Conservation (phyloP, 345 rosid species). For the Citrus mangshanensis region DNA sequence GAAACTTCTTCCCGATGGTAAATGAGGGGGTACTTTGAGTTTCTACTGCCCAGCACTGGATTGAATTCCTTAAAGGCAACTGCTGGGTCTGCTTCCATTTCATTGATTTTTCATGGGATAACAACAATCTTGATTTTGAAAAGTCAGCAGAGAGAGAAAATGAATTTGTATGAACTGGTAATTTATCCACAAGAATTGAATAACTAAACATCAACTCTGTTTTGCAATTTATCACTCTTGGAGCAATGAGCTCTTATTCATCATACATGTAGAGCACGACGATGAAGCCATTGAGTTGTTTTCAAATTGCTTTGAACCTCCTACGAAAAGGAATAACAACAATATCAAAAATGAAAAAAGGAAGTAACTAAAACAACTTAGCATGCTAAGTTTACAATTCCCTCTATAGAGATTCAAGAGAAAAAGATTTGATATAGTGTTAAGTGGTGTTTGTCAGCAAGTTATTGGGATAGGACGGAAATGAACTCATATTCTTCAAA, state of each 20-base stretch:
- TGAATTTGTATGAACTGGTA: constrained; percentile 17
- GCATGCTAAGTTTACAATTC: not conserved
- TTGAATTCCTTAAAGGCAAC: constrained; percentile 16
- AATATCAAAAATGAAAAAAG: not conserved
- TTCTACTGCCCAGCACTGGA: constrained; percentile 39
- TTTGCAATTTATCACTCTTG: constrained; percentile 13
- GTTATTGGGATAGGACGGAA: not conserved
- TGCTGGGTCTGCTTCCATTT: constrained; percentile 17
- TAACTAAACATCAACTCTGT: constrained; percentile 19
- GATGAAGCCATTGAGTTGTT: constrained; percentile 35
- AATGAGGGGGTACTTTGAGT: constrained; percentile 21
- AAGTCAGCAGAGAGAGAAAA: constrained; percentile 17
- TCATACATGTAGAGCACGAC: constrained; percentile 21
- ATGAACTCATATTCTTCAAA: not conserved
- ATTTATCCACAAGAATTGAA: constrained; percentile 11
- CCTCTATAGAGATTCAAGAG: not conserved
- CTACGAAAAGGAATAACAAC: constrained; percentile 1
- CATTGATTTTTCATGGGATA: constrained; percentile 19
- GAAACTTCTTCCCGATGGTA: constrained; percentile 53
- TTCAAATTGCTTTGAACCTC: not conserved
- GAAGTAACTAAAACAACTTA: not conserved
- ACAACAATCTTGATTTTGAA: constrained; percentile 20
- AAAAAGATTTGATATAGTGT: not conserved
- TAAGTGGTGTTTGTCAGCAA: not conserved
- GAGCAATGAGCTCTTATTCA: constrained; percentile 15